Conservation (phyloP, 2,329 filamentous ascomycete species). For the Arachnomyces sp. region DNA sequence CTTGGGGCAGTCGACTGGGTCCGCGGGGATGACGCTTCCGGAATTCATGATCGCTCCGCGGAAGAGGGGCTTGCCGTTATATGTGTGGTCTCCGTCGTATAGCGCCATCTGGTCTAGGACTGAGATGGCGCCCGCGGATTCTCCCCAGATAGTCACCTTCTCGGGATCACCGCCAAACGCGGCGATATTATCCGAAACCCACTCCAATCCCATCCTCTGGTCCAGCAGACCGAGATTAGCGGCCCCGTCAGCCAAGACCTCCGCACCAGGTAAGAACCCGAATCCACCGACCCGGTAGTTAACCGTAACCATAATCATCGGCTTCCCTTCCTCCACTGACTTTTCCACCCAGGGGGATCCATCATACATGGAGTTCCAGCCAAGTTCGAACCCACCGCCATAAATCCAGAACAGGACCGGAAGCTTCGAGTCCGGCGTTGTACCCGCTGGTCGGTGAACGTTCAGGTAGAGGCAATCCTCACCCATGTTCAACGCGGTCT, state of each 20-base stretch:
- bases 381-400: slow-evolving; percentile 46
- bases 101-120: slow-evolving; percentile 68
- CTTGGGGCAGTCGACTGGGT: slow-evolving; percentile 57
- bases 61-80: slow-evolving; percentile 69
- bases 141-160: slow-evolving; percentile 74
- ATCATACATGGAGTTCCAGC: slow-evolving; percentile 40
- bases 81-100: slow-evolving; percentile 62
- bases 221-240: slow-evolving; percentile 65
- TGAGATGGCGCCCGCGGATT: slow-evolving; percentile 63
- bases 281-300: slow-evolving; percentile 72
- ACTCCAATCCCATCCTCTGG: slow-evolving; percentile 63
- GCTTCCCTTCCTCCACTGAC: slow-evolving; percentile 46
- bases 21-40: slow-evolving; percentile 54
- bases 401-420: slow-evolving; percentile 66
- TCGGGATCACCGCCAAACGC: slow-evolving; percentile 69
- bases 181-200: slow-evolving; percentile 69
- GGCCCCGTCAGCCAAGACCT: slow-evolving; percentile 58
- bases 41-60: slow-evolving; percentile 71
- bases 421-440: slow-evolving; percentile 46
- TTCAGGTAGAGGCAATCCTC: slow-evolving; percentile 60
- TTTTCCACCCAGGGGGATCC: slow-evolving; percentile 24
- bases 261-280: slow-evolving; percentile 62
- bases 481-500: slow-evolving; percentile 41
- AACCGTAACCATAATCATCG: slow-evolving; percentile 65
- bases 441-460: slow-evolving; percentile 52